Conservation (phyloP, 2,329 filamentous ascomycete species). For the Seiridium cupressi region DNA sequence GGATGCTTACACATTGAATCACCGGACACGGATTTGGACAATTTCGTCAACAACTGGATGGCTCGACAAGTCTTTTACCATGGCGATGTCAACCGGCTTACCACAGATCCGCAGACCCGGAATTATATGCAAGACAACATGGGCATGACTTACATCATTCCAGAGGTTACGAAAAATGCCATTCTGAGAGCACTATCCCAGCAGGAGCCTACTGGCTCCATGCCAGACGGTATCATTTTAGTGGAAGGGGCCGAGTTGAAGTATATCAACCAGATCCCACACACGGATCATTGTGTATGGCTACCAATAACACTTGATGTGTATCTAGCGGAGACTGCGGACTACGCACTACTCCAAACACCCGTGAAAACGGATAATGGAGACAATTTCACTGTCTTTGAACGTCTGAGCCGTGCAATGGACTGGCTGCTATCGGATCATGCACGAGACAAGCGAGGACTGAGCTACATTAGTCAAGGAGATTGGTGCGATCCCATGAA, state of each 20-base stretch:
- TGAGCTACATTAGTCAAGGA: constrained; percentile 57
- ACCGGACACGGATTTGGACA: constrained; percentile 52
- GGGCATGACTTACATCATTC: constrained; percentile 58
- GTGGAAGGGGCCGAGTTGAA: constrained; percentile 54
- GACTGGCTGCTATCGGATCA: constrained; percentile 47
- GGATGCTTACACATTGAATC: constrained; percentile 53
- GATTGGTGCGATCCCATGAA: constrained; percentile 63
- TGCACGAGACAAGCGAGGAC: constrained; percentile 48
- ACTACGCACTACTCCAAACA: constrained; percentile 48
- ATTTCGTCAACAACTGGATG: constrained; percentile 59
- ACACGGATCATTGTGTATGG: constrained; percentile 60
- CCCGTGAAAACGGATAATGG: constrained; percentile 39
- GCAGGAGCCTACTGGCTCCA: constrained; percentile 52
- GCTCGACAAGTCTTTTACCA: constrained; percentile 58
- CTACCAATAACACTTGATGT: constrained; percentile 52
- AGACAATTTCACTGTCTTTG: constrained; percentile 48
- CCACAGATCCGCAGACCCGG: constrained; percentile 57
- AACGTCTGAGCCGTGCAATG: constrained; percentile 55
- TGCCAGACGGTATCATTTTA: constrained; percentile 57
- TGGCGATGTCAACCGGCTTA: constrained; percentile 56
- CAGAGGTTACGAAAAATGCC: constrained; percentile 44
- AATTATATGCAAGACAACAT: constrained; percentile 61
- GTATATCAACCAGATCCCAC: constrained; percentile 61
- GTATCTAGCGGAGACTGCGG: constrained; percentile 54
- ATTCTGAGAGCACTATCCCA: constrained; percentile 50